Conservation (phyloP, 2,329 filamentous ascomycete species). For the Huntiella omanensis region DNA sequence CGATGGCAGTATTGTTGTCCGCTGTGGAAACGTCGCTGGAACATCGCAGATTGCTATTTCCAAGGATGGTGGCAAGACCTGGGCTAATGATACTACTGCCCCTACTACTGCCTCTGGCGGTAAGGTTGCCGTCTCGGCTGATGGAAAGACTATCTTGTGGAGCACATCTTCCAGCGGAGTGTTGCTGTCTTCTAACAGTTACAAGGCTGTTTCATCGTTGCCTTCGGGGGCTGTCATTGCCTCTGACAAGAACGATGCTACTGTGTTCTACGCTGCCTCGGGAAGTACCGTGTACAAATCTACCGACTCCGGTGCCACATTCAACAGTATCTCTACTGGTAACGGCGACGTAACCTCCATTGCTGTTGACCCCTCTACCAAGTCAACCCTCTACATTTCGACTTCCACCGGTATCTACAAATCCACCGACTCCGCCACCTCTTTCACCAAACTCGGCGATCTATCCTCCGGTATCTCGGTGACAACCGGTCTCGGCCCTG, state of each 20-base stretch:
- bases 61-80: conserved; percentile 3
- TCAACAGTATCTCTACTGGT: conserved; percentile 21
- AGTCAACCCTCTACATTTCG: conserved; percentile 41
- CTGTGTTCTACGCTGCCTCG: conserved; percentile 32
- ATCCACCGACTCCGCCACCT: conserved; percentile 30
- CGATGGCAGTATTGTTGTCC: conserved; percentile 26
- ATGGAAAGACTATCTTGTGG: conserved; percentile 21
- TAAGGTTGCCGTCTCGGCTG: conserved; percentile 3
- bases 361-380: conserved; percentile 33
- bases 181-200: conserved; percentile 2
- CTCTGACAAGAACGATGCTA: conserved; percentile 33
- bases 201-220: conserved; percentile 1
- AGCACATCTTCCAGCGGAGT: conserved; percentile 5
- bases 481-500: conserved; percentile 26
- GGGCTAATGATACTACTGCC: conserved; percentile 2
- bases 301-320: conserved; percentile 27
- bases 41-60: conserved; percentile 18
- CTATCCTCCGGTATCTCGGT: conserved; percentile 23
- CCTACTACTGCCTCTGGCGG: conserved; percentile 6
- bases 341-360: conserved; percentile 31
- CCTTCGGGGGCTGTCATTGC: conserved; percentile 24
- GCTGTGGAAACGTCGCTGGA: conserved; percentile 27
- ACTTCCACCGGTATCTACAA: conserved; percentile 35
- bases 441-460: conserved; percentile 25
- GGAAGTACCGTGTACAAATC: conserved; percentile 32